A percentile compares a stretch with the other conserved stretches of the same genome.
phyloP scores from a whole-genome alignment of 345 rosid genomes.

The Salix koriyanagi region DNA sequence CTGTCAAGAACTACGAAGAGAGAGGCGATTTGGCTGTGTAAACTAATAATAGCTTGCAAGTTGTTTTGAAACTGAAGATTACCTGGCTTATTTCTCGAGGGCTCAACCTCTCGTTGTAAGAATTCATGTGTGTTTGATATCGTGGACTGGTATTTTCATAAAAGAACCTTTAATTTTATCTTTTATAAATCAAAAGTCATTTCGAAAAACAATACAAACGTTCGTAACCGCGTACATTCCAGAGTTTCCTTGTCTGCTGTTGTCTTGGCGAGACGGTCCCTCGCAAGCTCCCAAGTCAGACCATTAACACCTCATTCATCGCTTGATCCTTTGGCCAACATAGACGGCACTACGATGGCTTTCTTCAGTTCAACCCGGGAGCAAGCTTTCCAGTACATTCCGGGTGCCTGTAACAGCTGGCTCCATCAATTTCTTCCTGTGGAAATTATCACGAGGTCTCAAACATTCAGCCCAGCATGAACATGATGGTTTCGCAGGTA shows the following conservation, averaged over 20 bases:
- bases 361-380: conserved; percentile 24
- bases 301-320: conserved; percentile 28
- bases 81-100: too few relatives aligned
- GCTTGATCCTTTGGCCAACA: conserved; percentile 24
- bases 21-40: conserved; percentile 17
- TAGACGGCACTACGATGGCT: conserved; percentile 25
- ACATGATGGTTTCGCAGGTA: too few relatives aligned
- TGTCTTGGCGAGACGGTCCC: conserved; percentile 39
- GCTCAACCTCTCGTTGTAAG: too few relatives aligned
- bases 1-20: conserved; percentile 36
- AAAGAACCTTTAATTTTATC: too few relatives aligned
- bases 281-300: conserved; percentile 32
- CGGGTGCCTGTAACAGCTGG: conserved; percentile 34
- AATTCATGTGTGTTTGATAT: too few relatives aligned
- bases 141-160: too few relatives aligned
- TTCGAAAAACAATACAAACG: too few relatives aligned
- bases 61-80: neutral
- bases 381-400: conserved; percentile 30
- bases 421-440: conserved; percentile 23
- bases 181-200: too few relatives aligned
- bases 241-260: conserved; percentile 41
- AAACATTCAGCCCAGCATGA: too few relatives aligned
- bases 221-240: conserved; percentile 14
- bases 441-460: too few relatives aligned
- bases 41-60: neutral